phyloP scores from a whole-genome alignment of 2,329 filamentous ascomycete species.

The Acrocalymma vagum region DNA sequence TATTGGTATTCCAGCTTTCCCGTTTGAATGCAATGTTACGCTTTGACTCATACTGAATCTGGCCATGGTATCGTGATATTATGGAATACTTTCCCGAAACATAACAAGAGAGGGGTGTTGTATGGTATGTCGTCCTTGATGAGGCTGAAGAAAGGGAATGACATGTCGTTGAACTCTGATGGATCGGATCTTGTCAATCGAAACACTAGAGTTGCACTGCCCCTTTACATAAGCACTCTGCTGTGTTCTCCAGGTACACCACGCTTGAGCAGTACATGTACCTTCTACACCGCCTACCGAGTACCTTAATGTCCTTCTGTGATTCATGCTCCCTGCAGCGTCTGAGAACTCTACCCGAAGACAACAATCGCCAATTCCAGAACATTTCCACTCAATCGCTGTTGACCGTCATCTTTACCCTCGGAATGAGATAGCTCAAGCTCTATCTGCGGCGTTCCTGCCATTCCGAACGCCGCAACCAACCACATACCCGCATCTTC shows the following conservation, averaged over 20 bases:
- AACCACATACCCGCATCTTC: constrained; percentile 21
- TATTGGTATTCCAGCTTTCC: too few species aligned
- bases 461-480: constrained; percentile 16
- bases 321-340: constrained; percentile 9
- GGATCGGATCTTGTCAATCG: not conserved
- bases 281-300: constrained; percentile 24
- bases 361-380: constrained; percentile 3
- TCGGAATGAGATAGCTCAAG: constrained; percentile 21
- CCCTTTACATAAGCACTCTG: constrained; percentile 35
- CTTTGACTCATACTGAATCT: too few species aligned
- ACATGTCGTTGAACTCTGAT: constrained; percentile 10
- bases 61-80: constrained; percentile 2
- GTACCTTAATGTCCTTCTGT: constrained; percentile 29
- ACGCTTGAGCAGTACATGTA: too few species aligned
- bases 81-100: constrained; percentile 7
- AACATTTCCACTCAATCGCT: not conserved
- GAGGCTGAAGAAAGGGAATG: constrained; percentile 8
- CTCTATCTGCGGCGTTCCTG: constrained; percentile 13
- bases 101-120: not conserved
- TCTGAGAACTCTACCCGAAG: too few species aligned
- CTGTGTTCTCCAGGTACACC: constrained; percentile 11
- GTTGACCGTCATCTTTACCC: not conserved
- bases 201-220: constrained; percentile 25
- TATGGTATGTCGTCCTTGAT: not conserved
- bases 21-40: too few species aligned